Base-by-base conservation (phyloP, 345 rosid genomes). In the Gossypium longicalyx region DNA sequence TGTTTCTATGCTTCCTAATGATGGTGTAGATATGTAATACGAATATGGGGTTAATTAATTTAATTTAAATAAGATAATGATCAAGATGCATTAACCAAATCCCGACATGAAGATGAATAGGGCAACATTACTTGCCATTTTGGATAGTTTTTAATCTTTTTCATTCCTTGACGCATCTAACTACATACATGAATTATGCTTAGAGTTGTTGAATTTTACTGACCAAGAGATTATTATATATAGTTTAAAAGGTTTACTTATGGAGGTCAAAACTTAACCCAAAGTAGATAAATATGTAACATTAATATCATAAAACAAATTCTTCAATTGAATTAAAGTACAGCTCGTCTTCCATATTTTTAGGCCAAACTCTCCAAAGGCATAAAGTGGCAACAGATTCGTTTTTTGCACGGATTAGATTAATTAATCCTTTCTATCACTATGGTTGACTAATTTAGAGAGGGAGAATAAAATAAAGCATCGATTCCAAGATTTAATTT, bases 71-170 rank as follows among this genome's bases (percentile, higher is more conserved):
- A 52, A 70, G 68, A 53, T 80, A 56, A 74, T 78, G 86, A 83
- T 78, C 78, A 80, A 63, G 86, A 83, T 80, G 83, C 83, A 76
- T 83, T 78, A 83, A 80, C 82, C 66, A 76, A 69, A 48, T 59
- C 70, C 70, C 27, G 1, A 72, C 11, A 66, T 16, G 59, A 44
- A 56, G 73, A 77, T 56, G 44, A 47, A 13, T 6, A 34, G 6
- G 38, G 38, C 38, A 34, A 4, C 16, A 20, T 68, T 45, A 69
- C 56, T 71, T 75, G 25, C 20, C 65, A 66, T 75, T 79, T 43
- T 25, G 12, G 49, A 69, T 23, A 59, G 56, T 49, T 3, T 66
- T 54, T 41, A 20, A 34, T 58, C 27, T 60, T 25, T 12, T 60
- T 60, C n/a, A 25, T 60, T 60, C 64, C 34, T 60, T 20, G 2